Base-by-base conservation (phyloP, 371 early-diverging fungal genomes). In the Batrachochytrium dendrobatidis region DNA sequence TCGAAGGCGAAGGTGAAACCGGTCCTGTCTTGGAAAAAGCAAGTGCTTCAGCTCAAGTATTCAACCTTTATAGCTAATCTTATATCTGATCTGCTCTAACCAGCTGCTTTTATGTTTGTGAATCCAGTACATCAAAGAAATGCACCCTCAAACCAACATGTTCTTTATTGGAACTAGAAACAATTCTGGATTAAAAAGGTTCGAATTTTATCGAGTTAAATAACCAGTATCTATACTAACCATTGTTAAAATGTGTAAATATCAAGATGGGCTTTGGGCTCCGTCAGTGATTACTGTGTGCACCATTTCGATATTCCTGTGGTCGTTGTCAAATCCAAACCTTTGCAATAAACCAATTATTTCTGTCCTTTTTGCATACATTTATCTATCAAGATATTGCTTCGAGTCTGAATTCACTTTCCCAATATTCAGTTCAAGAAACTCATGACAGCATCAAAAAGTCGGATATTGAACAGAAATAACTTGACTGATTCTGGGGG, bases 1-100 rank as follows among this genome's bases (percentile, higher is more conserved):
- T 66, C 49, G 66, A 62, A 32, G 62, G 66, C n/a, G 62, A 62
- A 30, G 62, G 66, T 44, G 66, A 66, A 39, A 61, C 61, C 0
- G 65, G 65, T 0, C 64, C 64, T 1, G 29, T 64, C 45, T 58
- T 64, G 25, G 64, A 64, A 20, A 58, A 64, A 60, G 64, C 60
- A 26, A 0, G 32, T 1, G 15, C 33, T 52, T 10, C 15, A 12
- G 7, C 4, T 17, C 28, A 18, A 26, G 56, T 15, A 20, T 20
- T 35, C 26, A 17, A 33, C 5, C 4, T 6, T 12, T 2, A 31
- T 20, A 7, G 20, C 7, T 8, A 49, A n/a, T 22, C 10, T 8
- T 49, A 8, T 28, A 10, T 28, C 49, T 3, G 34, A 8, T 54
- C 6, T 29, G 10, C 55, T 26, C 26, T 4, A 12, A 10, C 55